phyloP scores from a whole-genome alignment of 306 rosid species.

The Pueraria montana region DNA sequence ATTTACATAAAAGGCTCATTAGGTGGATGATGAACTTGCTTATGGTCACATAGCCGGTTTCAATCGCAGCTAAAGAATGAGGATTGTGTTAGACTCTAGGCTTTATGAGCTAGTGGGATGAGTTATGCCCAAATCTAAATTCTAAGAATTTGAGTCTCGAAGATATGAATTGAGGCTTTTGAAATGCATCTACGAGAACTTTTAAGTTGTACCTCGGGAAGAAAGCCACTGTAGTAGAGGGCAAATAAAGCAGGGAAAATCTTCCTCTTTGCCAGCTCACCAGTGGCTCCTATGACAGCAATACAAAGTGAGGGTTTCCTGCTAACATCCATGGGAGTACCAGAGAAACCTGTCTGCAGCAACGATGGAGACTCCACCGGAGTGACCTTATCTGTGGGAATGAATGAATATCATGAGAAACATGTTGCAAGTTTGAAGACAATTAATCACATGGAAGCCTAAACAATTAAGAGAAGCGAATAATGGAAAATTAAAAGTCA shows the following conservation, averaged over 20 bases:
- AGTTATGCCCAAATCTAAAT: background rate
- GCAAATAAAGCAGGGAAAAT: slow-evolving; percentile 95
- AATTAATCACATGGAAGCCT: background rate
- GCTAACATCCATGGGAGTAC: slow-evolving; percentile 45
- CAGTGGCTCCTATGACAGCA: slow-evolving; percentile 94
- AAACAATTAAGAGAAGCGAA: slow-evolving; percentile 13
- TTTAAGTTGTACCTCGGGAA: slow-evolving; percentile 75
- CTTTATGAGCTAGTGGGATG: no score
- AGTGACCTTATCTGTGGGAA: slow-evolving; percentile 47
- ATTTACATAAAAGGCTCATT: background rate
- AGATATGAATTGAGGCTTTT: slow-evolving; percentile 15
- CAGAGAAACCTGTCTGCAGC: slow-evolving; percentile 52
- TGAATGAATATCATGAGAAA: slow-evolving; percentile 30
- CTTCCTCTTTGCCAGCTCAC: slow-evolving; percentile 89
- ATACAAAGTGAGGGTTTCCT: slow-evolving; percentile 75
- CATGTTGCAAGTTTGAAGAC: background rate
- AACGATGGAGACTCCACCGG: slow-evolving; percentile 53
- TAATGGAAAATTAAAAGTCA: slow-evolving; percentile 4
- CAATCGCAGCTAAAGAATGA: background rate
- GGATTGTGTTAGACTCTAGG: background rate
- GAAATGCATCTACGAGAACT: background rate
- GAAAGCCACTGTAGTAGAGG: slow-evolving; percentile 88
- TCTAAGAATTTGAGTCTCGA: background rate
- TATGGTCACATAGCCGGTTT: background rate
- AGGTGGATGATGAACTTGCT: background rate